phyloP scores from a whole-genome alignment of 495 filamentous ascomycete species.

The Tuber melanosporum region DNA sequence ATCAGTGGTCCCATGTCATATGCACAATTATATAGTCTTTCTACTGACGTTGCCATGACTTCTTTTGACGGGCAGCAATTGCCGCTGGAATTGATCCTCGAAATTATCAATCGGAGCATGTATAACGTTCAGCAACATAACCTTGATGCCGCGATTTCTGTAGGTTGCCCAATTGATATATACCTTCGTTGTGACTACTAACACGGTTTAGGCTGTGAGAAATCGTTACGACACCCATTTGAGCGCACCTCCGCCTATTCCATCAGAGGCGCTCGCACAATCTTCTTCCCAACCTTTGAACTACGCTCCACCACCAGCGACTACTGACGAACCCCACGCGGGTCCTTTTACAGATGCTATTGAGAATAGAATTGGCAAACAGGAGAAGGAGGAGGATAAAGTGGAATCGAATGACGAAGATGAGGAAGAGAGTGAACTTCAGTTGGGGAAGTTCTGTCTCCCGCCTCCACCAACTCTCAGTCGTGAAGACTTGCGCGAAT shows the following conservation, averaged over 20 bases:
- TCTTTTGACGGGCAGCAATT: slow-evolving; percentile 75
- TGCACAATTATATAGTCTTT: slow-evolving; percentile 77
- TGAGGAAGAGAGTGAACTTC: slow-evolving; percentile 38
- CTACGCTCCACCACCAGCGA: slow-evolving; percentile 8
- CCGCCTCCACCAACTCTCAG: slow-evolving; percentile 69
- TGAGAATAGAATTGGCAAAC: slow-evolving; percentile 11
- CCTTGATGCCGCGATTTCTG: slow-evolving; percentile 49
- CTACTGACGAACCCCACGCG: slow-evolving; percentile 12
- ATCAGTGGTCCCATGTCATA: slow-evolving; percentile 67
- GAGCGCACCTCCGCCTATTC: slow-evolving; percentile 15
- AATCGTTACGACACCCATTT: slow-evolving; percentile 29
- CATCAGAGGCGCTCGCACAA: slow-evolving; percentile 9
- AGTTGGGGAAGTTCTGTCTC: slow-evolving; percentile 56
- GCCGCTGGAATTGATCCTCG: slow-evolving; percentile 64
- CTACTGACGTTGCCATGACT: slow-evolving; percentile 62
- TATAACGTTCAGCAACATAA: slow-evolving; percentile 36
- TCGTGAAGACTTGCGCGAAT: slow-evolving; percentile 58
- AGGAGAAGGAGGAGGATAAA: slow-evolving; percentile 24
- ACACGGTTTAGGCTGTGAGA: slow-evolving; percentile 29
- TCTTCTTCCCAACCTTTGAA: slow-evolving; percentile 6
- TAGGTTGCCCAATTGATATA: slow-evolving; percentile 11
- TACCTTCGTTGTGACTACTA: not conserved
- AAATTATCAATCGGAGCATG: slow-evolving; percentile 56
- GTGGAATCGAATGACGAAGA: slow-evolving; percentile 31
- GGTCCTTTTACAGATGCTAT: slow-evolving; percentile 6